Base-by-base conservation (phyloP, 2,329 filamentous ascomycete species). In the Tolypocladium ovalisporum region DNA sequence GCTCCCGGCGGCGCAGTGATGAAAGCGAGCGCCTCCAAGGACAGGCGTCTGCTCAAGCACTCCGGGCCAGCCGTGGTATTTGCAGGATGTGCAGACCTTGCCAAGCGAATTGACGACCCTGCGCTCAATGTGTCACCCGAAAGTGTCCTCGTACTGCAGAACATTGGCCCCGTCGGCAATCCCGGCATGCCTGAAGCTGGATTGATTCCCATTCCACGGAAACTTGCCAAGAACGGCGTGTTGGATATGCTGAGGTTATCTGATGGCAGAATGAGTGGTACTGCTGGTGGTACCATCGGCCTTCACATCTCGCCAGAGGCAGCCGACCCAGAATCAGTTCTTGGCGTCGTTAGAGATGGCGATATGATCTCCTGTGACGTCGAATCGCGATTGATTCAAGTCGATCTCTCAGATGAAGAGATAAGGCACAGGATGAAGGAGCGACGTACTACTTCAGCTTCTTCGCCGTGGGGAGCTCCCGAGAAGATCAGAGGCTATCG, bases 151-250 rank as follows among this genome's bases (percentile, higher is more conserved):
- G 85, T 97, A 4, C 85, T 97, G 32, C 85, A 91, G 61, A 92
- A 91, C 60, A 93, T 97, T 66, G 92, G 92, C 0, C 92, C 91
- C 0, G 89, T 94, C 56, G 91, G 91, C 24, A 90, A 90, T 2
- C 92, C 92, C 0, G 92, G 92, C 15, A 97, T 97, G 92, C 92
- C 91, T 1, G 92, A 97, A 71, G 90, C 94, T 57, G 79, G 79
- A 0, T 68, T 82, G 32, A 74, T 82, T 1, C 79, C 79, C 0
- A 81, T 82, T 29, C 84, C 96, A 19, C 88, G 92, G 67, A 90
- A 92, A 54, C 84, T 87, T 35, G 90, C 88, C 0, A 84, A 87
- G 0, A 84, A 84, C 1, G 88, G 88, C 10, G 80, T 96, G 5
- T 80, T 76, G 17, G 94, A 96, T 60, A 86, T 96, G 69, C 84